Conservation (phyloP, 1,139 yeast genomes). For the Sugiyamaella paludigena region DNA sequence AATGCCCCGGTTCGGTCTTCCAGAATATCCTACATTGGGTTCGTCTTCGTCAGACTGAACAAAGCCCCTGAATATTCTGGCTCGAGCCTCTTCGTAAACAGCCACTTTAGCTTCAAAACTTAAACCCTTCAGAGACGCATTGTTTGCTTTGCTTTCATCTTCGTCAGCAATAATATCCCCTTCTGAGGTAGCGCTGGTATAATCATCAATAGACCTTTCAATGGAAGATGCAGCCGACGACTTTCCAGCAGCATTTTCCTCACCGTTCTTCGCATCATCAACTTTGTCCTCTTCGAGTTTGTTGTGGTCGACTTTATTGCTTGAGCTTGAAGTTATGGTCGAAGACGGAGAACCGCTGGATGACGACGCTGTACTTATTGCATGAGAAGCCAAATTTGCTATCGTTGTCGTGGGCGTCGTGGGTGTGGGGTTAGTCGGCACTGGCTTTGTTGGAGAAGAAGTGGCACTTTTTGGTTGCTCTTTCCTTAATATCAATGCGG, state of each 20-base stretch:
- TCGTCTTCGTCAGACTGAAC: conserved; percentile 34
- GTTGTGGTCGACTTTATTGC: neutral
- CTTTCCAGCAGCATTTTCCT: neutral
- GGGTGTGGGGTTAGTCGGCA: neutral
- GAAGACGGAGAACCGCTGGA: no score
- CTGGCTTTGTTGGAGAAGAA: neutral
- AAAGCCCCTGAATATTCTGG: conserved; percentile 43
- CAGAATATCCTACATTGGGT: neutral
- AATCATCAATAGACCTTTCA: neutral
- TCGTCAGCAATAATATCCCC: neutral
- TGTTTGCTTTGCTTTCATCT: conserved; percentile 8
- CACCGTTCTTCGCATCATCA: neutral
- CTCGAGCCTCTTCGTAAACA: conserved; percentile 46
- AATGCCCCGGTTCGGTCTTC: neutral
- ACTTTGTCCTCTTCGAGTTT: neutral
- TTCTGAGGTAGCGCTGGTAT: neutral
- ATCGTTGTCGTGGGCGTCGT: neutral
- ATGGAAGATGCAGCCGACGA: neutral
- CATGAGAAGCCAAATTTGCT: no score
- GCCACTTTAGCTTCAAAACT: conserved; percentile 40
- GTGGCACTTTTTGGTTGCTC: neutral
- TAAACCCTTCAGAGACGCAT: conserved; percentile 39
- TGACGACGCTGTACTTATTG: no score
- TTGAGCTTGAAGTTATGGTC: no score
- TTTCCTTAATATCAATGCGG: conserved; percentile 8